These are phyloP conservation scores for Magnaporthiopsis incrustans DNA, from an alignment of 2,329 filamentous ascomycete species.

Conservation along the genomic window DNA sequence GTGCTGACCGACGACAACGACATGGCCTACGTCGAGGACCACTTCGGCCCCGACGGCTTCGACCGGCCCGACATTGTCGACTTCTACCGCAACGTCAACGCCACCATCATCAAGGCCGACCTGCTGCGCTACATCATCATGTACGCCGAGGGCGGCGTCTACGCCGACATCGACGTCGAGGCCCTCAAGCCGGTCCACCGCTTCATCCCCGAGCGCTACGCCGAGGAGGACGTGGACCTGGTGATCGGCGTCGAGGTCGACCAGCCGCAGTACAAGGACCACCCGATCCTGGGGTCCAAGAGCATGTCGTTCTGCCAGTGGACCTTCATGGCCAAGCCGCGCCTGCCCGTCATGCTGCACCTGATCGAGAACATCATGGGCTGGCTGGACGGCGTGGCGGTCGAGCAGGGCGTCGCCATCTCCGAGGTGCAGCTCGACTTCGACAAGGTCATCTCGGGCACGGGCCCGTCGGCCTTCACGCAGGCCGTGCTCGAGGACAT, in stretches of 20 bases:
- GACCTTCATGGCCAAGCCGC: slow-evolving; percentile 65
- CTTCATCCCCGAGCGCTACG: slow-evolving; percentile 57
- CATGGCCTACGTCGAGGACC: slow-evolving; percentile 57
- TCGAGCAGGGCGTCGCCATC: slow-evolving; percentile 49
- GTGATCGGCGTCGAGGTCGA: slow-evolving; percentile 66
- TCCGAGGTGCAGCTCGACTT: slow-evolving; percentile 59
- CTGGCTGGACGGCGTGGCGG: slow-evolving; percentile 54
- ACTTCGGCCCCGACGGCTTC: slow-evolving; percentile 57
- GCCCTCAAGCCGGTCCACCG: slow-evolving; percentile 29
- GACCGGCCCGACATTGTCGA: slow-evolving; percentile 59
- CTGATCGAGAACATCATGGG: slow-evolving; percentile 61
- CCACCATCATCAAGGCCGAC: slow-evolving; percentile 60
- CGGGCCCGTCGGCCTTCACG: slow-evolving; percentile 64
- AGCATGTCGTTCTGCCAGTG: slow-evolving; percentile 67
- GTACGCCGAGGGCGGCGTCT: slow-evolving; percentile 55
- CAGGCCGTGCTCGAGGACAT: slow-evolving; percentile 57
- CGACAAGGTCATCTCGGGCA: slow-evolving; percentile 66
- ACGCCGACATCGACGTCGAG: slow-evolving; percentile 36
- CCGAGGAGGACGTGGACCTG: slow-evolving; percentile 59
- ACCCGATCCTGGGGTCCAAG: slow-evolving; percentile 59
- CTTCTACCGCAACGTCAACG: slow-evolving; percentile 50
- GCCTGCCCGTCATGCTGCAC: slow-evolving; percentile 58
- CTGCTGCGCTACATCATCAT: slow-evolving; percentile 59
- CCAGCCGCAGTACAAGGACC: slow-evolving; percentile 54
- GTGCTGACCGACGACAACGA: slow-evolving; percentile 64